A percentile compares a stretch with the other conserved stretches of the same genome.
phyloP scores from a whole-genome alignment of 805 yeast genomes.

The Barnettozyma californica region DNA sequence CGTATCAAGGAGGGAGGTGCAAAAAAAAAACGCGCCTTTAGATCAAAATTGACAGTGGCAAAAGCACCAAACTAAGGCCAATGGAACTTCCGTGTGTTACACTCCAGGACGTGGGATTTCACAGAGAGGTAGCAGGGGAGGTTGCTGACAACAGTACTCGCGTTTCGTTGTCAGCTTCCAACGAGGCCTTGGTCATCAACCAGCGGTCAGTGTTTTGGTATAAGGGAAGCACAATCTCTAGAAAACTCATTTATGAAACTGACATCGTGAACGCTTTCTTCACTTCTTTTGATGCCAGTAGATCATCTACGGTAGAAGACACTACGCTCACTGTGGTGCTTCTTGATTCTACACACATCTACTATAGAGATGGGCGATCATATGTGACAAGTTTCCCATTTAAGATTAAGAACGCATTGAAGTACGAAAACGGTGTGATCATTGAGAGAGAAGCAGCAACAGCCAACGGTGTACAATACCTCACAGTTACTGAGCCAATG shows the following conservation, averaged over 20 bases:
- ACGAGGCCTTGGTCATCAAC: constrained; percentile 16
- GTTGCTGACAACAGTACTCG: neutral
- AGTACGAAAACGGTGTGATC: constrained; percentile 64
- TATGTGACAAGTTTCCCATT: constrained; percentile 69
- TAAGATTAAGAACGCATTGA: constrained; percentile 50
- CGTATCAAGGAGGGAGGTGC: neutral
- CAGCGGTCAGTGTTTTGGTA: constrained; percentile 32
- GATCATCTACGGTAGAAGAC: constrained; percentile 12
- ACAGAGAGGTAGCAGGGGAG: neutral
- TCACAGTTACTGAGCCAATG: constrained; percentile 70
- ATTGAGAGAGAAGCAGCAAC: constrained; percentile 41
- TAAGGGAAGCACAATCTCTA: constrained; percentile 43
- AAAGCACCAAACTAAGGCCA: neutral
- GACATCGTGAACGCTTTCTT: constrained; percentile 56
- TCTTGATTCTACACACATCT: constrained; percentile 55
- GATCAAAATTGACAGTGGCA: neutral
- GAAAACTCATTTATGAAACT: constrained; percentile 45
- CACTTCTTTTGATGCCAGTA: constrained; percentile 38
- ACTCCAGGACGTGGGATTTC: constrained; percentile 3
- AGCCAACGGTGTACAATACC: constrained; percentile 30
- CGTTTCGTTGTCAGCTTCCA: constrained; percentile 8
- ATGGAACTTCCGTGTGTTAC: constrained; percentile 8
- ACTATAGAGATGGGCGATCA: constrained; percentile 53
- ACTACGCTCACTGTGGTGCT: constrained; percentile 56
- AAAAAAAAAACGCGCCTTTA: neutral